Evolutionary conservation across 2,329 filamentous ascomycete genomes (phyloP).

Genomic region (Botryotinia convoluta): DNA sequence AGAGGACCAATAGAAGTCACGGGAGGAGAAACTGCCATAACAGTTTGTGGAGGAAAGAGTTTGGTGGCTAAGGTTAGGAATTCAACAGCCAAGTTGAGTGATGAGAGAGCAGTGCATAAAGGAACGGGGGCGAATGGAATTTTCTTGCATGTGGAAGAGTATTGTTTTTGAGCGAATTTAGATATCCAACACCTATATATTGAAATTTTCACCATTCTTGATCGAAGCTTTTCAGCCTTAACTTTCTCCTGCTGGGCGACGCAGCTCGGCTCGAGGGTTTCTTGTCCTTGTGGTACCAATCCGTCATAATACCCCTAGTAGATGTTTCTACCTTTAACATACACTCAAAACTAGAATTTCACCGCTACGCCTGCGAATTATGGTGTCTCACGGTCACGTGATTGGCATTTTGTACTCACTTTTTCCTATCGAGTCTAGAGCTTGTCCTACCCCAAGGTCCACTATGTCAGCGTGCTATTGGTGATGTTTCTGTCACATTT

Average conservation of each 20-base stretch:
- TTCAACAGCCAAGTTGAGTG: slow-evolving; percentile 53
- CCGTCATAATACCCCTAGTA: too few species aligned
- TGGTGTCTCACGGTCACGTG: not conserved
- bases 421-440: not conserved
- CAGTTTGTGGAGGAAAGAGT: slow-evolving; percentile 57
- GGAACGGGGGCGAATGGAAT: slow-evolving; percentile 63
- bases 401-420: not conserved
- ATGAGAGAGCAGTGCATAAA: slow-evolving; percentile 62
- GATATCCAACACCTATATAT: not conserved
- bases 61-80: slow-evolving; percentile 55
- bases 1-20: slow-evolving; percentile 54
- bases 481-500: not conserved
- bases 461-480: not conserved
- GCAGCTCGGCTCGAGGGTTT: not conserved
- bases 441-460: not conserved
- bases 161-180: slow-evolving; percentile 45
- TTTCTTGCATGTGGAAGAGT: slow-evolving; percentile 59
- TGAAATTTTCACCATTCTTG: not conserved
- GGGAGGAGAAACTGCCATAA: slow-evolving; percentile 59
- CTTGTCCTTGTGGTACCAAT: not conserved
- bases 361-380: not conserved
- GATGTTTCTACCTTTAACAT: not conserved
- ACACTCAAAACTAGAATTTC: not conserved
- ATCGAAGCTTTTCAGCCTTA: not conserved
- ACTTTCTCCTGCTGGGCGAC: not conserved